Conservation (phyloP, 768 basidiomycete genomes). For the Rhizopogon vesiculosus region DNA sequence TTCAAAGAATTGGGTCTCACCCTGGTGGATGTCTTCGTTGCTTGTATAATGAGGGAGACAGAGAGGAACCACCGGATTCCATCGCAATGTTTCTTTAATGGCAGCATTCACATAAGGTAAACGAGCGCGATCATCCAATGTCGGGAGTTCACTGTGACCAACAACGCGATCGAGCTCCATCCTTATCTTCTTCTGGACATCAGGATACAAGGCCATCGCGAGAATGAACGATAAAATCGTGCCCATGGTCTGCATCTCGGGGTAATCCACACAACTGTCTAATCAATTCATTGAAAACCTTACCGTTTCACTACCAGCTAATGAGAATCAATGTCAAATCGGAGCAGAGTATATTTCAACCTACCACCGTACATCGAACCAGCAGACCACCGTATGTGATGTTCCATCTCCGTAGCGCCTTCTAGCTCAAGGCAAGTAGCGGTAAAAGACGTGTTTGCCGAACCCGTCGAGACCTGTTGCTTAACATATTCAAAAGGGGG, state of each 20-base stretch:
- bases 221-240: slow-evolving; percentile 1
- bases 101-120: slow-evolving; percentile 47
- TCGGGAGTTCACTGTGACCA: slow-evolving; percentile 29
- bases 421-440: not conserved
- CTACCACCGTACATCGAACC: slow-evolving; percentile 6
- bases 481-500: slow-evolving; percentile 4
- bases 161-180: slow-evolving; percentile 31
- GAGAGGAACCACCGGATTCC: slow-evolving; percentile 18
- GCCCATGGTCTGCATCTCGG: not conserved
- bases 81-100: slow-evolving; percentile 37
- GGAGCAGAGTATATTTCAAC: not conserved
- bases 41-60: slow-evolving; percentile 12
- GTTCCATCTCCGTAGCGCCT: not conserved
- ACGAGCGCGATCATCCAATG: slow-evolving; percentile 17
- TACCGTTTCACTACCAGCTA: slow-evolving; percentile 1
- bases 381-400: slow-evolving; percentile 3
- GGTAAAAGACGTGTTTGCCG: not conserved
- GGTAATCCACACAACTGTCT: not conserved
- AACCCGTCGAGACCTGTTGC: not conserved
- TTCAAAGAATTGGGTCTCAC: not conserved
- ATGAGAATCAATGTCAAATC: not conserved
- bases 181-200: not conserved
- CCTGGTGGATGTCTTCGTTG: slow-evolving; percentile 8
- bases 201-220: slow-evolving; percentile 1
- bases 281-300: not conserved